A percentile compares a stretch with the other conserved stretches of the same genome.
phyloP scores from a whole-genome alignment of 805 yeast genomes.

The Danielozyma ontarioensis region DNA sequence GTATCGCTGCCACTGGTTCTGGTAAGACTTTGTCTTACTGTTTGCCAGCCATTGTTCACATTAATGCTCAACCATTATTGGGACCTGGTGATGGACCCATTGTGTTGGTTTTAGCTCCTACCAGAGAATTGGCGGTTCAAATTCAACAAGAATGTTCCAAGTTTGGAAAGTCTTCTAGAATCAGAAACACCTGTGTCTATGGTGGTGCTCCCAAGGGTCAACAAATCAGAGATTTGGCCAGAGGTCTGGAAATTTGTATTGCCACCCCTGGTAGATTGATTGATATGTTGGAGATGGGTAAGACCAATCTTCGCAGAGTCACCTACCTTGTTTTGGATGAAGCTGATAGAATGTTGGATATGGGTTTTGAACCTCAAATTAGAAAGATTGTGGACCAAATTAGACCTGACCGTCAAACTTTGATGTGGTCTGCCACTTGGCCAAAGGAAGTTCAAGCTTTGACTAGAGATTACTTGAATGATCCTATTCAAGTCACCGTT shows the following conservation, averaged over 20 bases:
- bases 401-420: conserved; percentile 98
- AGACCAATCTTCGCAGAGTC: conserved; percentile 92
- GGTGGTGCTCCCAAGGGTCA: conserved; percentile 99
- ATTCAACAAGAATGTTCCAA: conserved; percentile 94
- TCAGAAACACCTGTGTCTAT: conserved; percentile 94
- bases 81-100: conserved; percentile 96
- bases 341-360: conserved; percentile 99
- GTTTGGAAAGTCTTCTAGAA: conserved; percentile 87
- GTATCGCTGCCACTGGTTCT: conserved; percentile 98
- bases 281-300: conserved; percentile 93
- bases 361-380: conserved; percentile 99
- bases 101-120: conserved; percentile 93
- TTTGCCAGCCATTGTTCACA: conserved; percentile 94
- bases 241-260: conserved; percentile 93
- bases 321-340: conserved; percentile 96
- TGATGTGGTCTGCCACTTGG: conserved; percentile 99
- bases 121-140: conserved; percentile 98
- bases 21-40: conserved; percentile 98
- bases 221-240: conserved; percentile 90
- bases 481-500: conserved; percentile 93
- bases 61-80: conserved; percentile 94
- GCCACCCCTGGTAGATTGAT: conserved; percentile 99
- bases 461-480: conserved; percentile 85
- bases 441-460: conserved; percentile 95
- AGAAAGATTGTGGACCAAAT: conserved; percentile 97